phyloP scores from a whole-genome alignment of 1,284 basidiomycete species.

The Trichosporon sp. region DNA sequence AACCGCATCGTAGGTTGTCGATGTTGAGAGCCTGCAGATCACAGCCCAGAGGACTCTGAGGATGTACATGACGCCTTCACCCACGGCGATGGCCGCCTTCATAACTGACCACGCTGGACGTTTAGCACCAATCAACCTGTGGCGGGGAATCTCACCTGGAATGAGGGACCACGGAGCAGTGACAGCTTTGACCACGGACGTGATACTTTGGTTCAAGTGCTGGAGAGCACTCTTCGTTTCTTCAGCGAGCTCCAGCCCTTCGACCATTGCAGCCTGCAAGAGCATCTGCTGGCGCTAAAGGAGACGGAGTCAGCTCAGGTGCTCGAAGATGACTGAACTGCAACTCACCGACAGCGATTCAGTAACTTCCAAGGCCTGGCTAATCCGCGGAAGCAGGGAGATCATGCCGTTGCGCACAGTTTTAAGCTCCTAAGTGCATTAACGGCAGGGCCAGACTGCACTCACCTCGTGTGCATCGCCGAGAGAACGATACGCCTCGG shows the following conservation, averaged over 20 bases:
- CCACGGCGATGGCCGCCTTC: too few species aligned
- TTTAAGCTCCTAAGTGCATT: background rate
- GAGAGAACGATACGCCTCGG: background rate
- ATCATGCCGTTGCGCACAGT: background rate
- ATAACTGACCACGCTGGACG: background rate
- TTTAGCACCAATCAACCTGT: background rate
- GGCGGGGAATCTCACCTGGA: background rate
- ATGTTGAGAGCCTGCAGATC: background rate
- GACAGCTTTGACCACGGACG: background rate
- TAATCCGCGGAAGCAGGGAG: background rate
- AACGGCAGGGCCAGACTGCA: background rate
- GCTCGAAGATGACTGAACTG: background rate
- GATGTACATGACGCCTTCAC: background rate
- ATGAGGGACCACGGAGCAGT: background rate
- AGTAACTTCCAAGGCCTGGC: background rate
- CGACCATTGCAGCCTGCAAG: background rate
- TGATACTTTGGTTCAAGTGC: background rate
- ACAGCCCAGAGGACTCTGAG: background rate
- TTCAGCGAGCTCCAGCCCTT: background rate
- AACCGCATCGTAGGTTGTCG: background rate
- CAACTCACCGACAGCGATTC: background rate
- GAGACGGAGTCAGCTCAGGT: background rate
- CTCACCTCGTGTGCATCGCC: background rate
- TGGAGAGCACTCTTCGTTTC: background rate
- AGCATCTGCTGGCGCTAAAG: background rate